Evolutionary conservation across 768 basidiomycete genomes (phyloP).

Genomic region (Galerina sulciceps): DNA sequence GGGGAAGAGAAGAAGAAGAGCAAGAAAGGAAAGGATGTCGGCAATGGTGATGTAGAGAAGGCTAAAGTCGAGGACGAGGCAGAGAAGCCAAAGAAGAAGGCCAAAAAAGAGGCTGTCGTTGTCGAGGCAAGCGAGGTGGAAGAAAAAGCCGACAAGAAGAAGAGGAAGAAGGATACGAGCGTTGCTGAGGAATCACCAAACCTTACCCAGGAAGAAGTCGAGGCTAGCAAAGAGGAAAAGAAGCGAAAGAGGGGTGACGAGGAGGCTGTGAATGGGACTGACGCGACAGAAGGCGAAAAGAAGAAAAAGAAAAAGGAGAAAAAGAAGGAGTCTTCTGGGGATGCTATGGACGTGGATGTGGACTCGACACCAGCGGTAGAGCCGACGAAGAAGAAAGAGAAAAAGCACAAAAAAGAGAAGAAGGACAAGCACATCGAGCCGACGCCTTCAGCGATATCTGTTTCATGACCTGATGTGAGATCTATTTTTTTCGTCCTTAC

Average conservation of each 20-base stretch:
- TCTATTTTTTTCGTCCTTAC: not conserved
- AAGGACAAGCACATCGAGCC: constrained; percentile 14
- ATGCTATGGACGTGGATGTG: constrained; percentile 10
- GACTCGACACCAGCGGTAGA: constrained; percentile 1
- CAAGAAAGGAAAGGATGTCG: constrained; percentile 27
- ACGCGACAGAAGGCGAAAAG: constrained; percentile 13
- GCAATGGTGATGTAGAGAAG: constrained; percentile 19
- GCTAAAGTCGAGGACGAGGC: not conserved
- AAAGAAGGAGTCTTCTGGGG: constrained; percentile 15
- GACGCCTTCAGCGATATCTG: constrained; percentile 1
- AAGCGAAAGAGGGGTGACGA: constrained; percentile 18
- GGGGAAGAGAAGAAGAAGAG: constrained; percentile 19
- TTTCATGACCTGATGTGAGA: constrained; percentile 18
- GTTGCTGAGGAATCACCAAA: constrained; percentile 5
- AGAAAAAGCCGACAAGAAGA: constrained; percentile 14
- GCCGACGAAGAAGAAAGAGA: constrained; percentile 21
- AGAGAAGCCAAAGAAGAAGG: constrained; percentile 19
- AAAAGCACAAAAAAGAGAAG: constrained; percentile 22
- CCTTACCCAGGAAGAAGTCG: not conserved
- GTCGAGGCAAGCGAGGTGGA: not conserved
- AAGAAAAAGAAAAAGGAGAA: constrained; percentile 25
- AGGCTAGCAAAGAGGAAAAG: constrained; percentile 18
- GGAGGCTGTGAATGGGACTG: constrained; percentile 15
- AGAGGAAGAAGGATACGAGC: constrained; percentile 23
- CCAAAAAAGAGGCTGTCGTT: constrained; percentile 22